Base-by-base conservation (phyloP, 305 asterid species). In the Fraxinus paxiana region DNA sequence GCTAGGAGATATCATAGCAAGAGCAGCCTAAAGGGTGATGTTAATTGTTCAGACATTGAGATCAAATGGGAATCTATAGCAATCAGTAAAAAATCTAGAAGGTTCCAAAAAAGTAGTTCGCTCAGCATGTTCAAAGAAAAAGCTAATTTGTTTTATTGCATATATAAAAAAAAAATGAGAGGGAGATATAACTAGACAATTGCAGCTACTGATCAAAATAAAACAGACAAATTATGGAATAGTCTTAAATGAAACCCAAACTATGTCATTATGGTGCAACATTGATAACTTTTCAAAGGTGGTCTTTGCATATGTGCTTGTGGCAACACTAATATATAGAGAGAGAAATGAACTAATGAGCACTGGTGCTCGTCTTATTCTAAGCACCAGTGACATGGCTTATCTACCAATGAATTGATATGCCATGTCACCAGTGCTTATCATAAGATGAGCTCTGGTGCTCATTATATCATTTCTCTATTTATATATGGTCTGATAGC, bases 1-100 rank as follows among this genome's bases (percentile, higher is more conserved):
- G 89, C 97, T 91, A 71, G 99, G 93, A 80, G 99, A 92, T 82
- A 89, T 87, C 99, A 96, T 92, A 84, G 97, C 93, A 84, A 94
- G 92, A 85, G 98, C 97, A 87, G 98, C 97, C 99, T 96, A 84
- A 80, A 85, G 76, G 28, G 79, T 59, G 78, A 12, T 73, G 78
- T 48, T 74, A 79, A 56, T 74, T 75, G 76, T 74, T 88, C 84
- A 88, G 82, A 75, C 73, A 81, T 73, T 75, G 46, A 74, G 73
- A 82, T 73, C 76, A 77, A 76, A 78, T 9, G 35, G 82, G 76
- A 80, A 80, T 30, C 56, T 69, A 56, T 72, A 51, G 59, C 73
- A 35, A 70, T 65, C 35, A 30, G 71, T 34, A 34, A 74, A 69
- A 30, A n/a, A 70, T 12, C 75, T 33, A 15, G 24, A 70, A 70